Conservation (phyloP, 2,329 filamentous ascomycete species). For the Ambrosiella cleistominuta region DNA sequence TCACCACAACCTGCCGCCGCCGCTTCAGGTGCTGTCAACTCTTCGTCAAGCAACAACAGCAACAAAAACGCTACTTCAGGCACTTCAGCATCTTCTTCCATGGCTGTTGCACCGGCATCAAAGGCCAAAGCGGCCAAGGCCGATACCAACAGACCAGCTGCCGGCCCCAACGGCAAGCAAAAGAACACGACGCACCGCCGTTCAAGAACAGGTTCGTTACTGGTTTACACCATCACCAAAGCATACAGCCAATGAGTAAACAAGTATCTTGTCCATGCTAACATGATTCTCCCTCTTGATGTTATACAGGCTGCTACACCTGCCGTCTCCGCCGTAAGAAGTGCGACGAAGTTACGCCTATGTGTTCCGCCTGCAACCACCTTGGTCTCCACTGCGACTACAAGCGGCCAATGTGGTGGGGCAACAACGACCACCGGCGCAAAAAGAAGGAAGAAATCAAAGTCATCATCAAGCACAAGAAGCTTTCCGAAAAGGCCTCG, state of each 20-base stretch:
- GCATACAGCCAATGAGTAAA: neutral
- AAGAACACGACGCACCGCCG: conserved; percentile 81
- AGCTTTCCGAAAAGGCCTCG: conserved; percentile 71
- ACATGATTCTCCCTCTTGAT: conserved; percentile 4
- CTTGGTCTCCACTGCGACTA: conserved; percentile 86
- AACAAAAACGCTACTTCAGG: conserved; percentile 30
- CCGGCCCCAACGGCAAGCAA: conserved; percentile 28
- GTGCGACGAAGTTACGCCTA: conserved; percentile 46
- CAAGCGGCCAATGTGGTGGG: conserved; percentile 95
- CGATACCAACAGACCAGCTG: conserved; percentile 21
- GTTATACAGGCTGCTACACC: conserved; percentile 43
- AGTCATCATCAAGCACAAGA: conserved; percentile 92
- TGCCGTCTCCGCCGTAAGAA: conserved; percentile 51
- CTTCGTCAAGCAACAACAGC: neutral
- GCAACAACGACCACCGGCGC: conserved; percentile 70
- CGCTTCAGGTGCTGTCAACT: conserved; percentile 26
- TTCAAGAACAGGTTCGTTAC: conserved; percentile 57
- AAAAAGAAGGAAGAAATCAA: conserved; percentile 92
- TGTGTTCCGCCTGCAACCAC: conserved; percentile 49
- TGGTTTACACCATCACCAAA: conserved; percentile 10
- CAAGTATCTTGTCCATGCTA: neutral
- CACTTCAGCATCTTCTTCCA: conserved; percentile 39
- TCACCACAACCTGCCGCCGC: conserved; percentile 29
- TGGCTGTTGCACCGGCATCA: conserved; percentile 37
- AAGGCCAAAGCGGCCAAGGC: conserved; percentile 34